Evolutionary conservation across 2,329 filamentous ascomycete genomes (phyloP).

Genomic region (Penicillium oxalicum): DNA sequence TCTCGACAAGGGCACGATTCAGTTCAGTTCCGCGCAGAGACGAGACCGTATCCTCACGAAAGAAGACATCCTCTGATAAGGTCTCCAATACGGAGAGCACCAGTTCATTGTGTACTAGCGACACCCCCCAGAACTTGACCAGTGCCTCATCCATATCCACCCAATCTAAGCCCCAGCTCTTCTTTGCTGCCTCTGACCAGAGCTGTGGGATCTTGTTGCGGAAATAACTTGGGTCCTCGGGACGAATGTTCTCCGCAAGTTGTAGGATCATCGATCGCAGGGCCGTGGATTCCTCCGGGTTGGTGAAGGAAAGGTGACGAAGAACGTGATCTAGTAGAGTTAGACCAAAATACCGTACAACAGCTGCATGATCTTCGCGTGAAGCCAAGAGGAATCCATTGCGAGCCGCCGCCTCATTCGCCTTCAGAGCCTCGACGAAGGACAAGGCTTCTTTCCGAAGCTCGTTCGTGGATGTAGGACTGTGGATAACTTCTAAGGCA

Average conservation of each 20-base stretch:
- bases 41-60: constrained; percentile 79
- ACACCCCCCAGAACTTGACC: constrained; percentile 67
- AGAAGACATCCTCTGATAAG: constrained; percentile 90
- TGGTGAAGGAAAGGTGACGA: constrained; percentile 72
- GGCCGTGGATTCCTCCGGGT: constrained; percentile 58
- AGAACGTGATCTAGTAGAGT: constrained; percentile 87
- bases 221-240: constrained; percentile 71
- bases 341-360: constrained; percentile 89
- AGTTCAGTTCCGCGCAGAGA: constrained; percentile 75
- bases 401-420: constrained; percentile 68
- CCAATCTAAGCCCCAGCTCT: constrained; percentile 90
- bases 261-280: constrained; percentile 72
- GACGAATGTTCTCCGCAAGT: constrained; percentile 65
- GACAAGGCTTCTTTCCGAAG: constrained; percentile 74
- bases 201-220: constrained; percentile 91
- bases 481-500: constrained; percentile 83
- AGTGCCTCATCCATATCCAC: constrained; percentile 86
- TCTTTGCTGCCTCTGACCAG: constrained; percentile 92
- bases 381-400: constrained; percentile 79
- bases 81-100: constrained; percentile 85
- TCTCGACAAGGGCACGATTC: constrained; percentile 85
- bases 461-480: constrained; percentile 71
- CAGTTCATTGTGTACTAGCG: constrained; percentile 68
- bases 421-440: constrained; percentile 82
- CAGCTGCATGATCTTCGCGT: constrained; percentile 66